These are phyloP conservation scores for Malbranchea zuffiana DNA, from an alignment of 2,329 filamentous ascomycete species.

Conservation along the genomic window DNA sequence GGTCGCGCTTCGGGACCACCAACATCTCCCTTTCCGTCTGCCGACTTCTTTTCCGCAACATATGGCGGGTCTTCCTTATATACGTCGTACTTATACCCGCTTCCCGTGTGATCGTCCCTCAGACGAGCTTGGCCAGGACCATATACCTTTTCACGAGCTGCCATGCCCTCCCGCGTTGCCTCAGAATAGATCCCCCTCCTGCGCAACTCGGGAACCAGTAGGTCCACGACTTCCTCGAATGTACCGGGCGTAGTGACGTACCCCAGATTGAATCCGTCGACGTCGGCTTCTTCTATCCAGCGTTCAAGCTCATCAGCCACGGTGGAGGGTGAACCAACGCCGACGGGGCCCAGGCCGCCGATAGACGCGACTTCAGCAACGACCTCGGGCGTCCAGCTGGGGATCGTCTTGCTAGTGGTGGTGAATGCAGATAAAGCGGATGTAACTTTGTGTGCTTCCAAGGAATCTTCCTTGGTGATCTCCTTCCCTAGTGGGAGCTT, in stretches of 20 bases:
- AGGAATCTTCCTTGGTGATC: constrained; percentile 43
- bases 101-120: constrained; percentile 49
- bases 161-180: constrained; percentile 31
- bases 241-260: constrained; percentile 43
- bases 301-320: constrained; percentile 41
- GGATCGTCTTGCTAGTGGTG: constrained; percentile 40
- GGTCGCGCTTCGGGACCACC: too few species aligned
- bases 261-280: constrained; percentile 36
- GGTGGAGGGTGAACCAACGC: constrained; percentile 36
- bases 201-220: constrained; percentile 40
- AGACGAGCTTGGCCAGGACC: constrained; percentile 48
- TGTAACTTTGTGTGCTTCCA: constrained; percentile 43
- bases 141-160: constrained; percentile 51
- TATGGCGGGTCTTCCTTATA: constrained; percentile 45
- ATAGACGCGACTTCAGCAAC: constrained; percentile 40
- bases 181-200: constrained; percentile 31
- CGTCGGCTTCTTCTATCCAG: constrained; percentile 36
- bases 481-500: constrained; percentile 48
- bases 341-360: constrained; percentile 40
- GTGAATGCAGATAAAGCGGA: constrained; percentile 41
- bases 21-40: too few species aligned
- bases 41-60: constrained; percentile 15
- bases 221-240: constrained; percentile 43
- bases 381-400: constrained; percentile 36
- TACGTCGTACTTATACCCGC: constrained; percentile 51